Conservation (phyloP, 163 green algal species). For the Scenedesmus sp. region DNA sequence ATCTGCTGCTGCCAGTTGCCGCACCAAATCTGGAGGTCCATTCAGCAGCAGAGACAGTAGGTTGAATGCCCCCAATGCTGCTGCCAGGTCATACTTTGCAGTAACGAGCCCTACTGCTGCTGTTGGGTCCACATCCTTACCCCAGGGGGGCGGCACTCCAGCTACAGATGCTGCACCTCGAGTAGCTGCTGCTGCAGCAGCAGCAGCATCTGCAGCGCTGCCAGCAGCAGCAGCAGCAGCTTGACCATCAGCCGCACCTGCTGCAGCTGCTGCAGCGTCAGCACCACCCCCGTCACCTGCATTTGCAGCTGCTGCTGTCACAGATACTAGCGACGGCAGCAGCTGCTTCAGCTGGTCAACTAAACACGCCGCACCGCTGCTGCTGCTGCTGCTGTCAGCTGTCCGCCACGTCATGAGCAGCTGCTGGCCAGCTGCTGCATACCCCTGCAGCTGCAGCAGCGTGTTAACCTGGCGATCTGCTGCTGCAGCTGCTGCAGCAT, state of each 20-base stretch:
- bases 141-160: constrained; percentile 8
- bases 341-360: constrained; percentile 16
- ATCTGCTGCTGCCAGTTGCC: constrained; percentile 16
- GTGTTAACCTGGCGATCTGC: neutral
- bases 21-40: neutral
- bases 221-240: constrained; percentile 22
- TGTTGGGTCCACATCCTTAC: neutral
- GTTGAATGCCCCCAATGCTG: neutral
- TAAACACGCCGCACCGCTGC: constrained; percentile 9
- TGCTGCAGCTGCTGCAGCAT: neutral
- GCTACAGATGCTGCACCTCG: constrained; percentile 32
- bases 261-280: neutral
- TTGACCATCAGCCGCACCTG: neutral
- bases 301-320: neutral
- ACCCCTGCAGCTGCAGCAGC: constrained; percentile 32
- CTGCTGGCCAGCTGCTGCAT: constrained; percentile 7
- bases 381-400: constrained; percentile 27
- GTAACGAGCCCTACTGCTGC: constrained; percentile 8
- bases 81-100: neutral
- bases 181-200: neutral
- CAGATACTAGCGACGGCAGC: constrained; percentile 17
- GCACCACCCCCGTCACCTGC: neutral
- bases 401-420: neutral
- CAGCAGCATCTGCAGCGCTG: neutral
- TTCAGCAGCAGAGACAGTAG: constrained; percentile 39